Percentiles rank a stretch among this genome's conserved stretches.
These are phyloP conservation scores for Vitis labrusca DNA, from an alignment of 164 flowering plant genomes.

Conservation along the genomic window DNA sequence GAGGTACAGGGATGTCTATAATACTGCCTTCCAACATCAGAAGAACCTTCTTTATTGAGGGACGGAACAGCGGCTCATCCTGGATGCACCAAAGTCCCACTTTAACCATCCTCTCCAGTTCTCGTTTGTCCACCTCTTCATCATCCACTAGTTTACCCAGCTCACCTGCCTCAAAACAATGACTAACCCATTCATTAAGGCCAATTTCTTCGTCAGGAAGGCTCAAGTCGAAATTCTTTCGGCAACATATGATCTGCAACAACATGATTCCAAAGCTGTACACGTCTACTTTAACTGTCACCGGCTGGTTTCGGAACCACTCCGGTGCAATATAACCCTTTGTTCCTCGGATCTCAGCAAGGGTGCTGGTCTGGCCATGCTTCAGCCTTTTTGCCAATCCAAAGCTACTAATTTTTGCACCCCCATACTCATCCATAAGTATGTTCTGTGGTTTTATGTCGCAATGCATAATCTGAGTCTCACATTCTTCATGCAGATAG, in stretches of 20 bases:
- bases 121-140: slow-evolving; percentile 11
- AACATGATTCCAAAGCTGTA: slow-evolving; percentile 39
- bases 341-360: slow-evolving; percentile 33
- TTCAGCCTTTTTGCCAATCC: slow-evolving; percentile 19
- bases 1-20: slow-evolving; percentile 14
- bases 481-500: slow-evolving; percentile 19
- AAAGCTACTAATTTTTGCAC: slow-evolving; percentile 15
- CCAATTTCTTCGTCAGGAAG: slow-evolving; percentile 18
- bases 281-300: slow-evolving; percentile 35
- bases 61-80: slow-evolving; percentile 17
- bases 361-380: slow-evolving; percentile 14
- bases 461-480: slow-evolving; percentile 15
- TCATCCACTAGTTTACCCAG: slow-evolving; percentile 11
- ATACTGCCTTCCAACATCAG: slow-evolving; percentile 19
- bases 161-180: slow-evolving; percentile 22
- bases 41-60: slow-evolving; percentile 17
- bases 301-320: slow-evolving; percentile 27
- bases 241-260: slow-evolving; percentile 23
- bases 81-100: slow-evolving; percentile 20
- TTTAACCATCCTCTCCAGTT: slow-evolving; percentile 18
- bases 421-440: slow-evolving; percentile 11
- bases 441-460: slow-evolving; percentile 23
- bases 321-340: slow-evolving; percentile 48
- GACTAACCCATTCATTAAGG: slow-evolving; percentile 30
- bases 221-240: slow-evolving; percentile 10